phyloP scores from a whole-genome alignment of 495 filamentous ascomycete genomes.

The Penicillium simplicissimum region DNA sequence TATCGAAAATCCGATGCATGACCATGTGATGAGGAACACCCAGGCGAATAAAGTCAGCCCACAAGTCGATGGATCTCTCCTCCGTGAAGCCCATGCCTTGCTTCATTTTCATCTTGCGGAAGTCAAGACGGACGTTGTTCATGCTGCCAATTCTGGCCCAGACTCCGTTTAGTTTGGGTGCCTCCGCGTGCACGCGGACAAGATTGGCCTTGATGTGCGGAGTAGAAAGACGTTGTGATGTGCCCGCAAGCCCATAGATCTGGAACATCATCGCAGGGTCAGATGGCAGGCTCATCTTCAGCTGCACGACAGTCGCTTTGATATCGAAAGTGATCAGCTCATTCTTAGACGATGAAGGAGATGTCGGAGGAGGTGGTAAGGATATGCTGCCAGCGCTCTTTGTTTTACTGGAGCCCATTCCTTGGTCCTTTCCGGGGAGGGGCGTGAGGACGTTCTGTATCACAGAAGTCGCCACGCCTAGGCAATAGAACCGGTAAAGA shows the following conservation, averaged over 20 bases:
- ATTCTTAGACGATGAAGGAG: slow-evolving; percentile 33
- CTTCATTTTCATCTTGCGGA: slow-evolving; percentile 73
- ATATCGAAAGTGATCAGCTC: slow-evolving; percentile 83
- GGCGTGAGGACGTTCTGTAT: slow-evolving; percentile 71
- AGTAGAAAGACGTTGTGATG: slow-evolving; percentile 79
- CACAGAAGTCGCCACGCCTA: slow-evolving; percentile 76
- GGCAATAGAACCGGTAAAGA: slow-evolving; percentile 89
- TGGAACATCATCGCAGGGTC: slow-evolving; percentile 92
- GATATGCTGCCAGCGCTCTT: slow-evolving; percentile 22
- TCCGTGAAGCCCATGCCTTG: slow-evolving; percentile 59
- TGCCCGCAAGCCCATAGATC: slow-evolving; percentile 74
- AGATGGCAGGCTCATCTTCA: slow-evolving; percentile 83
- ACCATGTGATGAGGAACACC: slow-evolving; percentile 94
- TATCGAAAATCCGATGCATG: slow-evolving; percentile 88
- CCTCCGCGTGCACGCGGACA: slow-evolving; percentile 79
- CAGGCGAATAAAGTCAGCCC: slow-evolving; percentile 79
- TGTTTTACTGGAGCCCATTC: slow-evolving; percentile 10
- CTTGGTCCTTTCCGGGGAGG: slow-evolving; percentile 26
- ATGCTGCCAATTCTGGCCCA: slow-evolving; percentile 87
- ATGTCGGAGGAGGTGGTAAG: slow-evolving; percentile 32
- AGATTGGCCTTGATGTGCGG: slow-evolving; percentile 77
- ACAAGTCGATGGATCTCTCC: slow-evolving; percentile 83
- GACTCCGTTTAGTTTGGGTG: slow-evolving; percentile 72
- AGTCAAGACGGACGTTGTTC: slow-evolving; percentile 75
- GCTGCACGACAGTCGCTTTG: slow-evolving; percentile 73